phyloP scores from a whole-genome alignment of 345 rosid species.

The Balakata baccata region DNA sequence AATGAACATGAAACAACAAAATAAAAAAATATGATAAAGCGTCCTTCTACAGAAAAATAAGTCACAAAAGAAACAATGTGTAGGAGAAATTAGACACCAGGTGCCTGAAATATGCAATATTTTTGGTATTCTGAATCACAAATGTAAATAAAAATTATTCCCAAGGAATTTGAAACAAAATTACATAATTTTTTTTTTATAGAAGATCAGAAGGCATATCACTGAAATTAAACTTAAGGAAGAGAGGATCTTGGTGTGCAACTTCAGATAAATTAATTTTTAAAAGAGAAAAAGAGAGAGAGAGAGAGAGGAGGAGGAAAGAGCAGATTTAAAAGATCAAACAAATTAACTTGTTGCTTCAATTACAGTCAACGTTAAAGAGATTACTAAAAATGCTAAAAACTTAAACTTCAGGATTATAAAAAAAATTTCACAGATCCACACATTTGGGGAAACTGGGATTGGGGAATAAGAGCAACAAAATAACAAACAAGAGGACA shows the following conservation, averaged over 20 bases:
- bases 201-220: too few relatives aligned
- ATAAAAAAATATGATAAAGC: not conserved
- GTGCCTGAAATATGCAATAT: not conserved
- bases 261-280: not conserved
- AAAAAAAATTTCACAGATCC: not conserved
- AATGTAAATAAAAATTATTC: not conserved
- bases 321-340: not conserved
- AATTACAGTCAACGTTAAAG: not conserved
- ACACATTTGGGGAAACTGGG: not conserved
- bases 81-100: not conserved
- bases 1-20: not conserved
- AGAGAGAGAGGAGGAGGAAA: too few relatives aligned
- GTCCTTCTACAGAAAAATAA: not conserved
- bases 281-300: not conserved
- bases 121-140: not conserved
- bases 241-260: not conserved
- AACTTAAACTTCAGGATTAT: not conserved
- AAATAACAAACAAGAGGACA: conserved; percentile 3
- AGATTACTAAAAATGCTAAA: not conserved
- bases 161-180: too few relatives aligned
- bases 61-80: not conserved
- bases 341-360: not conserved
- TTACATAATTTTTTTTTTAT: too few relatives aligned
- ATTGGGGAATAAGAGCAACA: not conserved
- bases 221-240: too few relatives aligned